Evolutionary conservation across 2,329 filamentous ascomycete species (phyloP).

Genomic region (Rhexocercosporidium sp.): DNA sequence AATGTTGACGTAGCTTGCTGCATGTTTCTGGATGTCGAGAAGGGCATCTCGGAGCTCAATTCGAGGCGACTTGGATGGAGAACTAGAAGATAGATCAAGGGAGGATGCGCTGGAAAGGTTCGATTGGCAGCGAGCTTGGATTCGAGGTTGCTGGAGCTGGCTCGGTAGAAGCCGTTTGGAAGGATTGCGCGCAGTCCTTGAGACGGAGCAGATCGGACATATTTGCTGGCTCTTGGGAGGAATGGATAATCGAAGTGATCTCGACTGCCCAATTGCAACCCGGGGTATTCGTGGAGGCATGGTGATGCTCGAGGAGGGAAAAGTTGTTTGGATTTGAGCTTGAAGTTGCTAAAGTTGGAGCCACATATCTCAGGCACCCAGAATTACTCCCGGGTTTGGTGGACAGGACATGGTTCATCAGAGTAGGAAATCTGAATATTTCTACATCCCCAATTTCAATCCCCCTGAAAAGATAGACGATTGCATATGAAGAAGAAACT

Average conservation of each 20-base stretch:
- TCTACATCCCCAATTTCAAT: neutral
- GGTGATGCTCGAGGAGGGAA: slow-evolving; percentile 28
- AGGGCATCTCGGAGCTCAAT: slow-evolving; percentile 49
- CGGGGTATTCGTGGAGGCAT: slow-evolving; percentile 43
- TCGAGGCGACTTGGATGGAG: slow-evolving; percentile 13
- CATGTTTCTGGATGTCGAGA: slow-evolving; percentile 63
- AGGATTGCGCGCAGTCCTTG: neutral
- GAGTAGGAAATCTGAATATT: neutral
- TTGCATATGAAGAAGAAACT: neutral
- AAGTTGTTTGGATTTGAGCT: neutral
- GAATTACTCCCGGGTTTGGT: neutral
- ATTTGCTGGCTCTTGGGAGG: slow-evolving; percentile 19
- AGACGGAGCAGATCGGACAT: slow-evolving; percentile 37
- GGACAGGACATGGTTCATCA: neutral
- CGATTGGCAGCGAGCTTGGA: slow-evolving; percentile 27
- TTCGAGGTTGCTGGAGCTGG: slow-evolving; percentile 20
- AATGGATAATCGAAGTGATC: slow-evolving; percentile 21
- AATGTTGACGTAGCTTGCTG: slow-evolving; percentile 68
- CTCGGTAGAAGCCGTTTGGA: slow-evolving; percentile 7
- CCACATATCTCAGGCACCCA: slow-evolving; percentile 24
- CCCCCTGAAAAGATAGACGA: neutral
- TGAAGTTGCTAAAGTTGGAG: neutral
- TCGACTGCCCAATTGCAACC: slow-evolving; percentile 30
- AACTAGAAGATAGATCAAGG: neutral
- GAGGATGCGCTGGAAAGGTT: slow-evolving; percentile 13